Conservation (phyloP, 768 basidiomycete species). For the Boletus reticuloceps region DNA sequence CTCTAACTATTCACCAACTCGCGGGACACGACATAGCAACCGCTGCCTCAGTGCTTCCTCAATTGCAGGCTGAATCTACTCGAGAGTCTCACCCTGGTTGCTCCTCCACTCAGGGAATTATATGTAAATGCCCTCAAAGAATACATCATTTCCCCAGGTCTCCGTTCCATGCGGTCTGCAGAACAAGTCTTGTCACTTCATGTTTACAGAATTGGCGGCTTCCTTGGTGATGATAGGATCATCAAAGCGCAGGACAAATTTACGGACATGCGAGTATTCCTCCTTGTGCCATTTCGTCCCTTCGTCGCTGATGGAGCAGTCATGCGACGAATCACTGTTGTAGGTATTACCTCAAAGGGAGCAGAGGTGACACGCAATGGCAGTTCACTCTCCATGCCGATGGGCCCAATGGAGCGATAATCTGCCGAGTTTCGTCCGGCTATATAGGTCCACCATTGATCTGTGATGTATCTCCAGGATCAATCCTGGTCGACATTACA, state of each 20-base stretch:
- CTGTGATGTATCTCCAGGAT: conserved; percentile 1
- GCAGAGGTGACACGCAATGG: conserved; percentile 18
- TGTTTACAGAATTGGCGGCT: conserved; percentile 23
- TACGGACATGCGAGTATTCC: conserved; percentile 16
- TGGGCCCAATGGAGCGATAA: conserved; percentile 14
- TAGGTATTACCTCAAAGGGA: conserved; percentile 25
- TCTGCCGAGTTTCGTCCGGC: conserved; percentile 22
- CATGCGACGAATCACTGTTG: not conserved
- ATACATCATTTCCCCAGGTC: not conserved
- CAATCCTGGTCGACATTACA: conserved; percentile 12
- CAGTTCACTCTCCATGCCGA: conserved; percentile 17
- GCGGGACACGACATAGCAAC: no score
- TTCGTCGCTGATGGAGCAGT: not conserved
- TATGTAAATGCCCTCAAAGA: no score
- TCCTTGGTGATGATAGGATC: conserved; percentile 25
- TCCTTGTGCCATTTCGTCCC: not conserved
- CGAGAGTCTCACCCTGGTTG: no score
- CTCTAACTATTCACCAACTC: no score
- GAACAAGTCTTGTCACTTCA: conserved; percentile 19
- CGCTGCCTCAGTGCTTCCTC: no score
- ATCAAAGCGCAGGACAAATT: conserved; percentile 25
- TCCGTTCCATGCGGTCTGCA: not conserved
- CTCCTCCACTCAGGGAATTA: no score
- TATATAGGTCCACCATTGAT: conserved; percentile 17
- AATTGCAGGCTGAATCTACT: no score